Evolutionary conservation across 352 stramenopile species (phyloP), one percentile per base, ranked within the genome.

Genomic region (Phytophthora macrochlamydospora): DNA sequence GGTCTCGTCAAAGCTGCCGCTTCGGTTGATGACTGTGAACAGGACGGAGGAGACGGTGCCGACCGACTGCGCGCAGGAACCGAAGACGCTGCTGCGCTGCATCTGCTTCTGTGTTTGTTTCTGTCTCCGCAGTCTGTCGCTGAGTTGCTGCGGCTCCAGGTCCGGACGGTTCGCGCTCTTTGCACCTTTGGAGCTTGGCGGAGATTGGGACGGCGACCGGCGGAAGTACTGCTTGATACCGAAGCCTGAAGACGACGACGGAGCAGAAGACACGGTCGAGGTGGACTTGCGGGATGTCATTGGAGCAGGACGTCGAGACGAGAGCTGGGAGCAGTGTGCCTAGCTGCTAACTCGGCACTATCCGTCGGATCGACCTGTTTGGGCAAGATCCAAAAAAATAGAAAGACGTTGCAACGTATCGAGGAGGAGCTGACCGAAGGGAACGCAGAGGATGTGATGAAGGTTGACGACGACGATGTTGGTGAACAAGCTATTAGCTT

Each of bases 11-110:
- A 75, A 89, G 33, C 64, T 45, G 5, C 67, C 67, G 42, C 65
- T 73, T 14, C 55, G 43, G 50, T 86, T 84, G 46, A 92, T 74
- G 42, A 70, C 56, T 6, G 67, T 33, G 43, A 86, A 88, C 30
- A 92, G 73, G 50, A 78, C 79, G 0, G 65, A 79, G 35, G 83
- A 62, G 9, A 83, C 74, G 1, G 71, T 85, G 40, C 76, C 71
- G 18, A 91, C 69, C 13, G 85, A 71, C 46, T 91, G 71, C 2
- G 71, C 73, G 42, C 79, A 90, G 33, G 81, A 88, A 2, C 76
- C 83, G 33, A 88, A 85, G 35, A 80, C 76, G 33, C 69, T 53
- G 42, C 65, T 78, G 55, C 70, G 70, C 45, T 76, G 59, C 69
- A 75, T 69, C 29, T 53, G 50, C 31, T 44, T 13, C 35, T 37